phyloP scores from a whole-genome alignment of 306 rosid genomes.

The Cicer judaicum region DNA sequence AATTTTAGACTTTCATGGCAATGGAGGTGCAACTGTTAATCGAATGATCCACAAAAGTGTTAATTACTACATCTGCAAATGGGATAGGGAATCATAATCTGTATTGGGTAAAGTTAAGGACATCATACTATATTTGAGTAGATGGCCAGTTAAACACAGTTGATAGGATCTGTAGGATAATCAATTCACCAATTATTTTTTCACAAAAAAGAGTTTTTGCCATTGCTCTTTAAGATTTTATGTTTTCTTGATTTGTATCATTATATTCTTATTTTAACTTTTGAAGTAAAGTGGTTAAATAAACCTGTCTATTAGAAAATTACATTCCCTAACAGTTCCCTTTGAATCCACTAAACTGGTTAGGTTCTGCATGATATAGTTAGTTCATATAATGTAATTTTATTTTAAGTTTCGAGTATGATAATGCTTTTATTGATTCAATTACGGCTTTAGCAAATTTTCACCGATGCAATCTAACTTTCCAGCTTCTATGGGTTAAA shows the following conservation, averaged over 20 bases:
- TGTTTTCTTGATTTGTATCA: constrained; percentile 3
- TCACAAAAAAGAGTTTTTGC: neutral
- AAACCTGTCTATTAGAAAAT: constrained; percentile 20
- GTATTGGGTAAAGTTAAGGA: constrained; percentile 35
- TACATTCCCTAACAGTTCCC: constrained; percentile 6
- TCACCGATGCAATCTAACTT: constrained; percentile 42
- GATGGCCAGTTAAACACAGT: neutral
- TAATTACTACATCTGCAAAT: constrained; percentile 15
- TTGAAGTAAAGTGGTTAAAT: constrained; percentile 31
- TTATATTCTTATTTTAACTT: constrained; percentile 33
- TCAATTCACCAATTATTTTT: constrained; percentile 10
- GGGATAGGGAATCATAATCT: constrained; percentile 26
- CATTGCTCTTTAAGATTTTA: constrained; percentile 17
- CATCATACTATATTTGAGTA: constrained; percentile 34
- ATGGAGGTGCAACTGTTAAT: constrained; percentile 15
- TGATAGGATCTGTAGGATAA: constrained; percentile 31
- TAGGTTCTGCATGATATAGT: constrained; percentile 2
- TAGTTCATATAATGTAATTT: constrained; percentile 27
- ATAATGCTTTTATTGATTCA: constrained; percentile 28
- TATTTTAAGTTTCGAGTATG: constrained; percentile 19
- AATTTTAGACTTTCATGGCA: neutral
- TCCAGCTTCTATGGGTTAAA: constrained; percentile 97
- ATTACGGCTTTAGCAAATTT: constrained; percentile 37
- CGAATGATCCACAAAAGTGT: constrained; percentile 20
- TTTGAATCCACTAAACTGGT: constrained; percentile 26